Conservation (phyloP, 176 grass and related monocot genomes). For the sorghum (Sorghum bicolor) region DNA sequence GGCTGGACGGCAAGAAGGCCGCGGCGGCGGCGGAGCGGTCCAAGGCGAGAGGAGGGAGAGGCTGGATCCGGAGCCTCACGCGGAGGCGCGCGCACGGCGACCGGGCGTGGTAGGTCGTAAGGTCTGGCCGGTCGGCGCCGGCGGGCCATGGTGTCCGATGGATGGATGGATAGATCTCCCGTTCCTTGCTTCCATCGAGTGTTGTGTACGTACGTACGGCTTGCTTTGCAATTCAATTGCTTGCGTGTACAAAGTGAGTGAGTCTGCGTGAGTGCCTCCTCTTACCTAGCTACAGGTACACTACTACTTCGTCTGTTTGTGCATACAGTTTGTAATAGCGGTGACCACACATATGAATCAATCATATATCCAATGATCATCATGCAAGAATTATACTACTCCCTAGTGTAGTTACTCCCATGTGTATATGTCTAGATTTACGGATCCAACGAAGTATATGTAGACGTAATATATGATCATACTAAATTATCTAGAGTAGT, state of each 20-base stretch:
- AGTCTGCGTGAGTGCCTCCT: neutral
- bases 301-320: neutral
- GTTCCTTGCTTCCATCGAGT: neutral
- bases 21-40: constrained; percentile 2
- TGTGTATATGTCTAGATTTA: no score
- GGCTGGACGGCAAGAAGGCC: constrained; percentile 29
- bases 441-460: no score
- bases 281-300: neutral
- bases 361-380: neutral
- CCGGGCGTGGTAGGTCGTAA: neutral
- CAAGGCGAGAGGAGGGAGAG: constrained; percentile 31
- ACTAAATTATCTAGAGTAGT: no score
- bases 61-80: constrained; percentile 69
- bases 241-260: neutral
- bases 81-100: constrained; percentile 42
- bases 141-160: neutral
- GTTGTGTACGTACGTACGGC: no score
- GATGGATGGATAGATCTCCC: neutral
- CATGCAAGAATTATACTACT: neutral
- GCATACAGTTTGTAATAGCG: neutral
- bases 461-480: no score
- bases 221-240: neutral
- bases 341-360: neutral
- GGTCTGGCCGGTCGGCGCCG: neutral
- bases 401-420: no score